phyloP scores from a whole-genome alignment of 805 yeast genomes.

The Nakazawaea anatomiae region DNA sequence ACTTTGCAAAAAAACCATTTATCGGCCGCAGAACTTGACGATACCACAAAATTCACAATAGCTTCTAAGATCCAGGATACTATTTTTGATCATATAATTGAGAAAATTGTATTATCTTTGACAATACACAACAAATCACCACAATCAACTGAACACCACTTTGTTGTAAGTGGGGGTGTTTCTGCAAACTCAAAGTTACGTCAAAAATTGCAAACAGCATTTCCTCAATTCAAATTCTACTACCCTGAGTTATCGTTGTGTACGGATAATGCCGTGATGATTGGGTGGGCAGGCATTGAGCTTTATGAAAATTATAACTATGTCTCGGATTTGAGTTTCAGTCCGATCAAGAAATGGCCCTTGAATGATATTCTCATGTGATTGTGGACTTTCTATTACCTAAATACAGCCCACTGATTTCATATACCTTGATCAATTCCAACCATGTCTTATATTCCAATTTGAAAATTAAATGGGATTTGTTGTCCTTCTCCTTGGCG shows the following conservation, averaged over 20 bases:
- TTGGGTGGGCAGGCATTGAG: slow-evolving; percentile 96
- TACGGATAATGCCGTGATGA: slow-evolving; percentile 95
- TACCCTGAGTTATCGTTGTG: slow-evolving; percentile 73
- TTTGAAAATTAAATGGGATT: slow-evolving; percentile 66
- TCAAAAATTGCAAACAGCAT: slow-evolving; percentile 28
- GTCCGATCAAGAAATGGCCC: slow-evolving; percentile 86
- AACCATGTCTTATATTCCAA: slow-evolving; percentile 66
- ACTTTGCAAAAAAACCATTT: slow-evolving; percentile 20
- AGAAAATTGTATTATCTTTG: slow-evolving; percentile 52
- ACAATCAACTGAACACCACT: slow-evolving; percentile 17
- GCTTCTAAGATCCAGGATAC: slow-evolving; percentile 59
- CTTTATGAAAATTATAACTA: slow-evolving; percentile 50
- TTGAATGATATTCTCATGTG: slow-evolving; percentile 23
- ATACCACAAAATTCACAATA: slow-evolving; percentile 32
- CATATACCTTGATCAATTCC: slow-evolving; percentile 43
- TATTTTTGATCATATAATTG: slow-evolving; percentile 66
- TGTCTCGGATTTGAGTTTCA: slow-evolving; percentile 44
- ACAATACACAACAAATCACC: slow-evolving; percentile 11
- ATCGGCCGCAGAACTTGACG: slow-evolving; percentile 14
- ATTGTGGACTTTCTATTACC: slow-evolving; percentile 2
- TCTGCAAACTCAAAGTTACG: slow-evolving; percentile 67
- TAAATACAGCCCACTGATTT: slow-evolving; percentile 48
- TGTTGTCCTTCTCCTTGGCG: slow-evolving; percentile 15
- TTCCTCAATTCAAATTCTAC: slow-evolving; percentile 29
- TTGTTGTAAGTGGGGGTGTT: slow-evolving; percentile 93